Base-by-base conservation (phyloP, 164 flowering plant species). In the Umbilicus rupestris region DNA sequence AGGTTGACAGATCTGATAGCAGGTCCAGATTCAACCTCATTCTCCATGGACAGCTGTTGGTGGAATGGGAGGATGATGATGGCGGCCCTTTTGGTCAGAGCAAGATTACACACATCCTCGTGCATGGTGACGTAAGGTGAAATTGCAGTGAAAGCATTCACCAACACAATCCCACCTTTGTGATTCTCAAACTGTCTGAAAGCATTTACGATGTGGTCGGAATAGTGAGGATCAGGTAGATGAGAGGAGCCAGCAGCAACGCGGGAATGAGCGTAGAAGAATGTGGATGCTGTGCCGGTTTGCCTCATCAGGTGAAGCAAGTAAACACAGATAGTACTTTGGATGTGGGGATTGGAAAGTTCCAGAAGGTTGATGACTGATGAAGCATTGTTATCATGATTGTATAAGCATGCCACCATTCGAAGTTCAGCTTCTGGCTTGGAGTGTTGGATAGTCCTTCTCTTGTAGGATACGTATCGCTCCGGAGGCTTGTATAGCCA, bases 291-390 rank as follows among this genome's bases (percentile, higher is more conserved):
- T 10, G 62, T 30, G 45, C 71, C 71, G 6, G 59, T 24, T 31
- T 62, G 71, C 33, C 59, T 44, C 16, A 41, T 37, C 10, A 69
- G 71, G 44, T 62, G 66, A 41, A 69, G 57, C 45, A 26, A 42
- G 31, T 19, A 62, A 29, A 63, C 60, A 31, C 45, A 22, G 15
- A 69, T 47, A 2, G 71, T 57, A 52, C n/a, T 24, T 15, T 39
- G 41, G 24, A 15, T 20, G 30, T 55, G 37, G 1, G 71, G 60
- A 37, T 69, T 30, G n/a, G 67, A 63, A 39, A 64, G 39, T 20
- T 69, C 66, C 6, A 69, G 59, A 35, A 69, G 71, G 45, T 64
- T 64, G 33, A 64, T 49, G 46, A 69, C 24, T 15, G 66, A n/a
- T 1, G 67, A 49, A 8, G 64, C 22, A n/a, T 15, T 63, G 28